Percentiles rank a stretch among this genome's conserved stretches.
These are phyloP conservation scores for Bathelium albidoporum DNA, from an alignment of 495 filamentous ascomycete species.

Conservation along the genomic window DNA sequence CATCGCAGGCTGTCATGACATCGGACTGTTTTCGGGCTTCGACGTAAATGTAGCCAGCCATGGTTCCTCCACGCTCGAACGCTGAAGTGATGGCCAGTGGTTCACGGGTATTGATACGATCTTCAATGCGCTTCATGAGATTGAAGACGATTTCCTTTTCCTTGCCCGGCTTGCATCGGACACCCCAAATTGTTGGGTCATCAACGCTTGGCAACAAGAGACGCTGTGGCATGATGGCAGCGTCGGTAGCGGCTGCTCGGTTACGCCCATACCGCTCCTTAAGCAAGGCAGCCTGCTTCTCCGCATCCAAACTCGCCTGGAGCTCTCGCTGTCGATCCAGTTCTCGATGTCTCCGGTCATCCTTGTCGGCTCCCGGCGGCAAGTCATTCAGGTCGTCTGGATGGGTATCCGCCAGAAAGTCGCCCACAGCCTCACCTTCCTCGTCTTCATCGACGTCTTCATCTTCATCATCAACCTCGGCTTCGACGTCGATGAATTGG, in stretches of 20 bases:
- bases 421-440: constrained; percentile 77
- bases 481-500: constrained; percentile 89
- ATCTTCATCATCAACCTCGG: constrained; percentile 87
- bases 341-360: constrained; percentile 88
- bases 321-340: constrained; percentile 85
- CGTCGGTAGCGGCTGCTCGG: constrained; percentile 45
- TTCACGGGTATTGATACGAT: constrained; percentile 60
- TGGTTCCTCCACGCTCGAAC: constrained; percentile 77
- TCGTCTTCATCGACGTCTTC: constrained; percentile 82
- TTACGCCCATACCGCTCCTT: constrained; percentile 70
- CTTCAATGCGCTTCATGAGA: constrained; percentile 78
- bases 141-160: constrained; percentile 80
- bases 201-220: constrained; percentile 87
- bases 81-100: constrained; percentile 72
- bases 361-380: constrained; percentile 65
- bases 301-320: constrained; percentile 75
- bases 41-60: constrained; percentile 92
- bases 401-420: constrained; percentile 77
- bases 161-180: constrained; percentile 87
- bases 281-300: constrained; percentile 80
- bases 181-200: constrained; percentile 92
- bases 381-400: constrained; percentile 79
- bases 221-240: constrained; percentile 69
- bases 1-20: constrained; percentile 68
- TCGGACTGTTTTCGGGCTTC: constrained; percentile 82